Percentiles rank a stretch among this genome's conserved stretches.
Conservation (phyloP, 164 flowering plant genomes). For the Vitis cinerea region DNA sequence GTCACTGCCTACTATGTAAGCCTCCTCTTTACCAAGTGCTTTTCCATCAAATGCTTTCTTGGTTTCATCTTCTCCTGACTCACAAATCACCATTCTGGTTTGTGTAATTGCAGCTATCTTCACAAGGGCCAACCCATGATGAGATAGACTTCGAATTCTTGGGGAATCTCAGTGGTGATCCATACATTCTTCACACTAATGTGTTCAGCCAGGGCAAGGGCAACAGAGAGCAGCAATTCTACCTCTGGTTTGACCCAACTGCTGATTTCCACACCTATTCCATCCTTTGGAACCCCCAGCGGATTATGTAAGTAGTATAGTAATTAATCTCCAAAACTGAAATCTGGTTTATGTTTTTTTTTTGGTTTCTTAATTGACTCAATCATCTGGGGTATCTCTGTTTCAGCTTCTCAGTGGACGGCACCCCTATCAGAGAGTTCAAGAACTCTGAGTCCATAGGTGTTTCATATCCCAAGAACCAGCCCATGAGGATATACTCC, state of each 20-base stretch:
- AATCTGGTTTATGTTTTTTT: no score
- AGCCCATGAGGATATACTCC: constrained; percentile 5
- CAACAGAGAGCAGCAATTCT: constrained; percentile 28
- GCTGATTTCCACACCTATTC: constrained; percentile 29
- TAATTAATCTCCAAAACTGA: no score
- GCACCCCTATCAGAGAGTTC: constrained; percentile 3
- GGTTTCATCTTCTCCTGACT: no score
- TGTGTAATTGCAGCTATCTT: constrained; percentile 7
- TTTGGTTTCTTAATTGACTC: no score
- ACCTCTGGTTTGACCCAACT: constrained; percentile 29
- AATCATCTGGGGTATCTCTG: no score
- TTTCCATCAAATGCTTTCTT: no score
- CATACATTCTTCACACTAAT: constrained; percentile 25
- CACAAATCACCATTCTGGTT: no score
- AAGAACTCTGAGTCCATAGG: constrained; percentile 9
- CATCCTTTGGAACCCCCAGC: constrained; percentile 26
- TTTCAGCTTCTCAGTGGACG: neutral
- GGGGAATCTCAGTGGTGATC: constrained; percentile 27
- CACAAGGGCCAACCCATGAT: constrained; percentile 14
- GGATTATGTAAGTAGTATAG: constrained; percentile 9
- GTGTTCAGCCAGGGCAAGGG: constrained; percentile 22
- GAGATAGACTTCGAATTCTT: constrained; percentile 30
- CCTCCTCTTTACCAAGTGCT: neutral
- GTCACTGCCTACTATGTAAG: constrained; percentile 51
- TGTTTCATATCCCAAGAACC: constrained; percentile 4